Base-by-base conservation (phyloP, 2,329 filamentous ascomycete genomes). In the Diaporthe destruens region DNA sequence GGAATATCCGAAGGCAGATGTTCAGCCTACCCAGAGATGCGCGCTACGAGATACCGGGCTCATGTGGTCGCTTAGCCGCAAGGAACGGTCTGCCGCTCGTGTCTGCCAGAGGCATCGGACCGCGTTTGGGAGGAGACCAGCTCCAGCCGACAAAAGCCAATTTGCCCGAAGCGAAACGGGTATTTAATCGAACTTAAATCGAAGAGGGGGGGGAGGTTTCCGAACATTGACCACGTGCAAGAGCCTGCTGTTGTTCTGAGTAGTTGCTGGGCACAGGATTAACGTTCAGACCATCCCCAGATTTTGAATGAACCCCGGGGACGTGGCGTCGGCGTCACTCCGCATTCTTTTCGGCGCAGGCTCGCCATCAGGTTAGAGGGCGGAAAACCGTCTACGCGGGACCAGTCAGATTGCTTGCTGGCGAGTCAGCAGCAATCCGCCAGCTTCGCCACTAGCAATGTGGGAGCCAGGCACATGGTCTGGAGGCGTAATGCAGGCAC, bases 271-370 rank as follows among this genome's bases (percentile, higher is more conserved):
- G 59, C 32, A 34, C 59, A 49, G 23, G 4, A 49, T 25, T 51
- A 34, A 65, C 61, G 29, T 51, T 65, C 61, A 65, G 61, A 36
- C 44, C 61, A 51, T 51, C 44, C 61, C 61, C 61, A 51, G 44
- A 25, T 51, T 65, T 51, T 39, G 20, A 20, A 32, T 51, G 61
- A 65, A 65, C 25, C 29, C 61, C 25, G 61, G 44, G 34, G 29
- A 32, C 25, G 61, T 51, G 61, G 61, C 61, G 61, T 65, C 61
- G 61, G 61, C 61, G 12, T 25, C 44, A 36, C 61, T 65, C 44
- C 61, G 61, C 61, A 49, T 12, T 32, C 61, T 51, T 49, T 18
- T 65, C 61, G 61, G 61, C 44, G 44, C 44, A 65, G 47, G 44
- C 12, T 65, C 44, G 61, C 61, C 44, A 65, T 51, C 23, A 18